Evolutionary conservation across 192 early-diverging fungal genomes (phyloP), one percentile per base, ranked within the genome.

Genomic region (Irineochytrium annulatum): DNA sequence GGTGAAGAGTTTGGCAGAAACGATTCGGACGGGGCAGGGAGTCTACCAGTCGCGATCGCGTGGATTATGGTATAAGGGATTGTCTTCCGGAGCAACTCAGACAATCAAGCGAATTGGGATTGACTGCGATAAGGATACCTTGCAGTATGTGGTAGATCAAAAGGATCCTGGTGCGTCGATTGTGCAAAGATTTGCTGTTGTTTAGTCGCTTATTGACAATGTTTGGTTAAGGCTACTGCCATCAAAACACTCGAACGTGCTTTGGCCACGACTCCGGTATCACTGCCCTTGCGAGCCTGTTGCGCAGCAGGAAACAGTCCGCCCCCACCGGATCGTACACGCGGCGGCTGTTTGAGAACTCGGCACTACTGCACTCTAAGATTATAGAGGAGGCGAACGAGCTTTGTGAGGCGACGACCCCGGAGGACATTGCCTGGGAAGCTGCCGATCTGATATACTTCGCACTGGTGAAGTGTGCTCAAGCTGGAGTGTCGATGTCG

Each of bases 401-500:
- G 71, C 67, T 99, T 29, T 92, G 90, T 51, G 84, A 91, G 22
- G 93, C 96, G 37, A 77, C 63, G 1, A 72, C 62, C 0, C 71
- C 77, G 34, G 85, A 86, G 14, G 90, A 97, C 4, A 86, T 97
- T 70, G 92, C 94, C 1, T 94, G 88, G 80, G 94, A 99, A 73
- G 87, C 93, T 5, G 95, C 96, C 16, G 96, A 99, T 69, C 66
- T 97, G 54, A 81, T 99, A 55, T 99, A 96, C 77, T 99, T 99
- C 79, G 86, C 92, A 3, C 72, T 99, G 60, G 84, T 82, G 53
- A 93, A 91, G 63, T 93, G 91, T 71, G 82, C 89, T 0, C 81
- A 85, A 43, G 75, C 80, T 31, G 93, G 90, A 32, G 93, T 97
- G 1, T 70, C 74, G 6, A 73, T 99, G 37, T 61, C 82, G 1